Evolutionary conservation across 345 rosid genomes (phyloP).

Genomic region (Erucastrum elatum): DNA sequence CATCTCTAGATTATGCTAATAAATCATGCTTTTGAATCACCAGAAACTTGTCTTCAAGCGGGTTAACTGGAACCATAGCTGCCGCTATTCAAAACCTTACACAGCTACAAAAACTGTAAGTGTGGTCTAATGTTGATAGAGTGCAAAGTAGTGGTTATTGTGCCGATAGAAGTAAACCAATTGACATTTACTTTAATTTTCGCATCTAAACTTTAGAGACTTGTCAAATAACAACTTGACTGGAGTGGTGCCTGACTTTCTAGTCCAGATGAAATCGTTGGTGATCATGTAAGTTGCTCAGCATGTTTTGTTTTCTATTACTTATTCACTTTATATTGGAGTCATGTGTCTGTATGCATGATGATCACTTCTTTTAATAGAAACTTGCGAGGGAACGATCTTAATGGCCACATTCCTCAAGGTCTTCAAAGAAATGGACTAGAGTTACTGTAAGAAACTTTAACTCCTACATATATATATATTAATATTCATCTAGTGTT

Average conservation of each 20-base stretch:
- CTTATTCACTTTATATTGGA: not conserved
- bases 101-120: constrained; percentile 44
- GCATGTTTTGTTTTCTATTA: not conserved
- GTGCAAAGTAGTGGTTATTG: not conserved
- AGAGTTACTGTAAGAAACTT: constrained; percentile 10
- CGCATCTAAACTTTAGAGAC: constrained; percentile 1
- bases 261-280: constrained; percentile 41
- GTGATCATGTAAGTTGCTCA: constrained; percentile 45
- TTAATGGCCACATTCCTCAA: constrained; percentile 44
- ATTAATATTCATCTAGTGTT: not conserved
- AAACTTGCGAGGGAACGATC: constrained; percentile 42
- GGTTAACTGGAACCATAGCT: constrained; percentile 40
- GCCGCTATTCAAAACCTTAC: constrained; percentile 34
- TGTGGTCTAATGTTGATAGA: not conserved
- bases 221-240: constrained; percentile 45
- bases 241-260: constrained; percentile 48
- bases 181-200: not conserved
- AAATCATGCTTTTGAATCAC: not conserved
- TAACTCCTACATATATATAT: not conserved
- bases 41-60: constrained; percentile 45
- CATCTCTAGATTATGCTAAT: too few relatives aligned
- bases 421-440: constrained; percentile 15
- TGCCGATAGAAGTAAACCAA: not conserved
- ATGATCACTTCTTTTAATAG: constrained; percentile 25
- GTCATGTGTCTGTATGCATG: not conserved